These are phyloP conservation scores for Backusella tarrabulga DNA, from an alignment of 192 early-diverging fungal genomes.

Conservation along the genomic window DNA sequence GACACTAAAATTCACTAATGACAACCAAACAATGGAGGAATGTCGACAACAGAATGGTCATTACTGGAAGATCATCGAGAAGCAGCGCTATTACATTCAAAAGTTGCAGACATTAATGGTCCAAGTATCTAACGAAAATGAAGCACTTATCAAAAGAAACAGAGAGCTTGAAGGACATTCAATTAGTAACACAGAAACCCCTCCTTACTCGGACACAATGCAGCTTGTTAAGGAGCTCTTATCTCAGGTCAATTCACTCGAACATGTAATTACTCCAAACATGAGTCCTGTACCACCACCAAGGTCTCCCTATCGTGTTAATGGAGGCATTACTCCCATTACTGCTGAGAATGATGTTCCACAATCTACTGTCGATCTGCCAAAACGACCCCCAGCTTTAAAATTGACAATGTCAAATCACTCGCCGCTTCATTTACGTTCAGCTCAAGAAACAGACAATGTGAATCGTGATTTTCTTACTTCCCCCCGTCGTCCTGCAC, in stretches of 20 bases:
- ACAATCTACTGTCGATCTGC: not conserved
- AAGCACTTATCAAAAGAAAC: slow-evolving; percentile 26
- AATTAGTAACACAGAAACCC: not conserved
- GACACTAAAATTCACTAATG: not conserved
- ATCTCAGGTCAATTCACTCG: not conserved
- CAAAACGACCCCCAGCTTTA: slow-evolving; percentile 10
- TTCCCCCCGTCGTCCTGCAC: not conserved
- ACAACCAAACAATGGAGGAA: not conserved
- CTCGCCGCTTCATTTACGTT: slow-evolving; percentile 6
- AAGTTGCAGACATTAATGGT: slow-evolving; percentile 70
- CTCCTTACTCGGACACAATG: not conserved
- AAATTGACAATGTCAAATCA: slow-evolving; percentile 11
- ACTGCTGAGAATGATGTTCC: not conserved
- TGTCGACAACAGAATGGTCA: slow-evolving; percentile 67
- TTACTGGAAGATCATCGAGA: slow-evolving; percentile 90
- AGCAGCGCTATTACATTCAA: slow-evolving; percentile 82
- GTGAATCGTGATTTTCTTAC: not conserved
- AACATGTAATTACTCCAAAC: not conserved
- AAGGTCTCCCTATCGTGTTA: slow-evolving; percentile 28
- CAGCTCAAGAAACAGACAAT: not conserved
- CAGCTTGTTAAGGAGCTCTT: not conserved
- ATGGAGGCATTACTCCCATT: not conserved
- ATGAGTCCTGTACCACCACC: slow-evolving; percentile 27
- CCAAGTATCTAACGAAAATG: slow-evolving; percentile 38
- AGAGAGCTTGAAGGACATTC: not conserved